Evolutionary conservation across 257 asterid species (phyloP), one percentile per base, ranked within the genome.

Genomic region (Marsdenia floribunda): DNA sequence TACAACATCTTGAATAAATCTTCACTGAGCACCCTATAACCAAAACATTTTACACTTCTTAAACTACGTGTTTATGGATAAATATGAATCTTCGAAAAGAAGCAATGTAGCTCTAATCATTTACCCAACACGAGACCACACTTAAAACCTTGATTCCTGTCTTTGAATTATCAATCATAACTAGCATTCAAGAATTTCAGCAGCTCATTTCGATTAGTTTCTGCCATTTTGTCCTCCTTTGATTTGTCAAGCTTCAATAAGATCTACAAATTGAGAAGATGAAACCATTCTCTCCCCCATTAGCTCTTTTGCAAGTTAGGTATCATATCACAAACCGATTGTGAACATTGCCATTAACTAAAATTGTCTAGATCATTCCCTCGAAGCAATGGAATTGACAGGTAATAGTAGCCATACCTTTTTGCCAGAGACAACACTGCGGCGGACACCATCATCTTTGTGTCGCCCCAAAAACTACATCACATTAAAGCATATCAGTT

Each of bases 401-500:
- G 55, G 47, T 71, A 47, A 46, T 70, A 69, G 37, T 35, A 71
- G 61, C 5, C 73, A 33, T 29, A 90, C 99, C 97, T 94, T 94
- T 82, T 94, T 94, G 63, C 99, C 99, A 60, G 99, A 94, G 71
- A 94, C 97, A 38, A 89, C 99, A 88, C 99, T 94, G 46, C 97
- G 97, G 37, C 97, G 99, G 80, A 85, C 96, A 75, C 88, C 81
- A 58, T 94, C 97, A 74, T 90, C 96, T 82, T 88, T 92, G 65
- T 84, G 92, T 82, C 84, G 88, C 54, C 97, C 93, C 86, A 94
- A 78, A 77, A 89, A 90, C 99, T 92, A 91, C 68, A 85, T 53
- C n/a, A 76, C 47, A 49, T 42, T 49, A 4, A 64, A 74, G 44
- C 37, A 35, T 73, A 58, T 53, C 52, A 33, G 61, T 87, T 52